phyloP scores from a whole-genome alignment of 2,329 filamentous ascomycete genomes.

The Claviceps africana region DNA sequence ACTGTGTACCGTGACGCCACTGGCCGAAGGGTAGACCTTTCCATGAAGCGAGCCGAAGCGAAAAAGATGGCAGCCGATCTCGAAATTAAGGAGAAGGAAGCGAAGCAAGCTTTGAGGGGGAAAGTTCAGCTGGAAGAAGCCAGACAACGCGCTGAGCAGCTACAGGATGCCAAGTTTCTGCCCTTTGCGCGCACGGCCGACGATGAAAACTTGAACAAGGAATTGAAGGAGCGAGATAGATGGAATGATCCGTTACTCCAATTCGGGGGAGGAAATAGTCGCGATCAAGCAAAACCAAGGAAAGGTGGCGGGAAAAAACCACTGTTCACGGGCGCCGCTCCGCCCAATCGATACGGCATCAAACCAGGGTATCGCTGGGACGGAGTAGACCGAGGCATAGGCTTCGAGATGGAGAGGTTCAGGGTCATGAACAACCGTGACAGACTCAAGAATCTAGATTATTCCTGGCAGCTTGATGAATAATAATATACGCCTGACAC shows the following conservation, averaged over 20 bases:
- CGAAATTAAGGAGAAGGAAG: conserved; percentile 55
- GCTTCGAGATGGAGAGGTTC: conserved; percentile 89
- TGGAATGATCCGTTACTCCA: conserved; percentile 92
- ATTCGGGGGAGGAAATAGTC: conserved; percentile 48
- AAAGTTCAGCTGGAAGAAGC: conserved; percentile 68
- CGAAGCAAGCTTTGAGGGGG: conserved; percentile 60
- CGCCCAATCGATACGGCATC: conserved; percentile 90
- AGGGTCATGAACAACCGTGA: conserved; percentile 67
- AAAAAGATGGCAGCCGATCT: conserved; percentile 51
- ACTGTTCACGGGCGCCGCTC: conserved; percentile 62
- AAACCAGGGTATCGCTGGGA: conserved; percentile 90
- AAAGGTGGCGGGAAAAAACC: conserved; percentile 34
- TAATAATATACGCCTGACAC: conserved; percentile 23
- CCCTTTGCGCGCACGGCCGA: conserved; percentile 67
- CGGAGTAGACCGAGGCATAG: conserved; percentile 85
- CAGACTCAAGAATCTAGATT: conserved; percentile 67
- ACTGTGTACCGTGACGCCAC: conserved; percentile 93
- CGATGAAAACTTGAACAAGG: conserved; percentile 72
- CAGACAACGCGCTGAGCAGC: conserved; percentile 46
- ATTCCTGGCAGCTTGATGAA: conserved; percentile 94
- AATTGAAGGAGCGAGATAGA: conserved; percentile 58
- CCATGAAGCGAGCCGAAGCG: conserved; percentile 78
- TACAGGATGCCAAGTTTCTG: conserved; percentile 75
- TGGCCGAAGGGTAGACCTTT: conserved; percentile 83
- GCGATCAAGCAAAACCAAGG: conserved; percentile 17